Base-by-base conservation (phyloP, 306 rosid species). In the Corylus avellana region DNA sequence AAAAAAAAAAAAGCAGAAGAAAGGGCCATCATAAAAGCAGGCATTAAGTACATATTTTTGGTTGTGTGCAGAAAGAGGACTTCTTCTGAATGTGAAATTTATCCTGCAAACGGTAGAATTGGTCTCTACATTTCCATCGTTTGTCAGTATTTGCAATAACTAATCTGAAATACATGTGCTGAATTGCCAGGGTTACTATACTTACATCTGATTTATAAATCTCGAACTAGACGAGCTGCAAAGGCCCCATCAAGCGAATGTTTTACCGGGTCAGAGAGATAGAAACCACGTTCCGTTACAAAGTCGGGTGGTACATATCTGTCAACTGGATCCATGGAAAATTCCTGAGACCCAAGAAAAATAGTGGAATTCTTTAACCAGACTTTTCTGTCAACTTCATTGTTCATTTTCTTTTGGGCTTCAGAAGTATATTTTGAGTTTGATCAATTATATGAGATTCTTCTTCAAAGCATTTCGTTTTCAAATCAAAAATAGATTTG, bases 211-310 rank as follows among this genome's bases (percentile, higher is more conserved):
- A n/a, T 73, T 85, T 81, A 84, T 46, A 54, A 80, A 63, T 78
- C 72, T 74, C 89, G 91, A 72, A 84, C 83, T 58, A 93, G 79
- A 47, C 95, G 91, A 76, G 97, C 93, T 16, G 94, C 97, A 44
- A 91, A 93, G 72, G 97, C 90, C 56, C 98, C 94, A 46, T 93
- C 97, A 39, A 91, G 84, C 7, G 86, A 87, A 79, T 91, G 97
- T 74, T 88, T 90, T 20, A 87, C 89, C 0, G 98, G 98, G 84
- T 88, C 77, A 80, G 97, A 93, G 83, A 75, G 90, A 84, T 87
- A 93, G 90, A 91, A 93, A 74, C 94, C 93, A 4, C 67, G 57
- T 8, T 81, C 81, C 4, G 89, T 91, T 73, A 85, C 88, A 50
- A 93, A 91, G 35, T 91, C 90, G 72, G 85, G 78, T 39, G 97